phyloP scores from a whole-genome alignment of 208 protist genomes.

The Trypanosoma caninum region DNA sequence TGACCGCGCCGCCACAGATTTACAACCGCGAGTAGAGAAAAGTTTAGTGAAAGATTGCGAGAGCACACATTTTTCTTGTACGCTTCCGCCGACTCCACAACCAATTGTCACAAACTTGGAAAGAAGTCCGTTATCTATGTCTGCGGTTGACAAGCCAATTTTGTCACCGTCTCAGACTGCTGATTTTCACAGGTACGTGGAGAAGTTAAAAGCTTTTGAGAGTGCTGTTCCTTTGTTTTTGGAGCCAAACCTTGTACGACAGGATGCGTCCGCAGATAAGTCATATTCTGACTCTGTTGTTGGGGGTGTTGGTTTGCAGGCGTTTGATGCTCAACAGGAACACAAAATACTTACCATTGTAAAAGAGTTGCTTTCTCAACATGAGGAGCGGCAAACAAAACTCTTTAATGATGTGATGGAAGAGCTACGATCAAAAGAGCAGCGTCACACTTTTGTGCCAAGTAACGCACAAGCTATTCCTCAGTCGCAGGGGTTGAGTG shows the following conservation, averaged over 20 bases:
- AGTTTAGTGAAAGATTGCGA: neutral
- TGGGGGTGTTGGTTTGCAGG: too few species aligned
- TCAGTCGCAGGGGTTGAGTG: slow-evolving; percentile 22
- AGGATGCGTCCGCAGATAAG: too few species aligned
- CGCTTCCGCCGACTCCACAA: slow-evolving; percentile 6
- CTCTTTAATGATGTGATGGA: slow-evolving; percentile 48
- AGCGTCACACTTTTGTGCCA: slow-evolving; percentile 13
- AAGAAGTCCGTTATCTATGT: neutral
- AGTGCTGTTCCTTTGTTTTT: slow-evolving; percentile 2
- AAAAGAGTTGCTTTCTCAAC: slow-evolving; percentile 32
- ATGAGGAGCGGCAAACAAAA: slow-evolving; percentile 44
- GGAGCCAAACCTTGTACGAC: neutral
- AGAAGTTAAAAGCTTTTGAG: slow-evolving; percentile 32
- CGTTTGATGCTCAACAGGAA: too few species aligned
- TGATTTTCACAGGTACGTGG: slow-evolving; percentile 66
- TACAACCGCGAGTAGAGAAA: too few species aligned
- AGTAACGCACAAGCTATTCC: neutral
- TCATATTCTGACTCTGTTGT: too few species aligned
- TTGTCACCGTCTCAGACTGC: slow-evolving; percentile 36
- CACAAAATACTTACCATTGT: slow-evolving; percentile 44
- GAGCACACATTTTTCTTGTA: slow-evolving; percentile 23
- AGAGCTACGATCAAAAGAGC: slow-evolving; percentile 17
- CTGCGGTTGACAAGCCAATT: slow-evolving; percentile 15
- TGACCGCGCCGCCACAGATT: neutral
- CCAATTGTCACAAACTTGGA: neutral